A percentile compares a stretch with the other conserved stretches of the same genome.
These are phyloP conservation scores for Chlamydomonas incerta DNA, from an alignment of 139 green algal genomes.

Conservation along the genomic window DNA sequence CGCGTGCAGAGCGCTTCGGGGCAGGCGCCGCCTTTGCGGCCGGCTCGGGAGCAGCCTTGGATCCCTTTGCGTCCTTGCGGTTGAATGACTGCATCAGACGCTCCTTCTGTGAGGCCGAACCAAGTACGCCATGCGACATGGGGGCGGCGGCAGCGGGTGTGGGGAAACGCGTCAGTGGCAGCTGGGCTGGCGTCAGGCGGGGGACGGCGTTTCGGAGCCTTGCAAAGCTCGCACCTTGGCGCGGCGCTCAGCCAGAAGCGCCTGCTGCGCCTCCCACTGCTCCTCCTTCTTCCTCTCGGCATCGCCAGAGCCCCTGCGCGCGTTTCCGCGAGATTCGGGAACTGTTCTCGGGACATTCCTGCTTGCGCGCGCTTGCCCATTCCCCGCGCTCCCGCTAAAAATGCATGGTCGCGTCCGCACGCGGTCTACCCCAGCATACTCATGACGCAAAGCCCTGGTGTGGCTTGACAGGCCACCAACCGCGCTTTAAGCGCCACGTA, in stretches of 20 bases:
- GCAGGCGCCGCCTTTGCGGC: not conserved
- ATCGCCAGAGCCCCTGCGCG: not conserved
- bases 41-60: not conserved
- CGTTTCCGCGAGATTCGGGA: not conserved
- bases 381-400: too few species aligned
- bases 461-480: too few species aligned
- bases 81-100: constrained; percentile 13
- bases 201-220: too few species aligned
- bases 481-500: too few species aligned
- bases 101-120: not conserved
- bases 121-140: not conserved
- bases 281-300: constrained; percentile 40
- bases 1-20: not conserved
- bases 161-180: not conserved
- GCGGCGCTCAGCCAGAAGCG: constrained; percentile 24
- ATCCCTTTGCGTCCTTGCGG: constrained; percentile 30
- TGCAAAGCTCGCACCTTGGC: constrained; percentile 17
- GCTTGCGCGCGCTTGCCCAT: too few species aligned
- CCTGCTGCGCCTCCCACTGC: constrained; percentile 24
- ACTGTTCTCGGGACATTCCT: not conserved
- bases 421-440: too few species aligned
- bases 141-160: not conserved
- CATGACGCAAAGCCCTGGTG: too few species aligned
- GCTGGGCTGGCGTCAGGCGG: too few species aligned
- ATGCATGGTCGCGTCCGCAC: too few species aligned